These are phyloP conservation scores for Cytospora schulzeri DNA, from an alignment of 2,329 filamentous ascomycete species.

Conservation along the genomic window DNA sequence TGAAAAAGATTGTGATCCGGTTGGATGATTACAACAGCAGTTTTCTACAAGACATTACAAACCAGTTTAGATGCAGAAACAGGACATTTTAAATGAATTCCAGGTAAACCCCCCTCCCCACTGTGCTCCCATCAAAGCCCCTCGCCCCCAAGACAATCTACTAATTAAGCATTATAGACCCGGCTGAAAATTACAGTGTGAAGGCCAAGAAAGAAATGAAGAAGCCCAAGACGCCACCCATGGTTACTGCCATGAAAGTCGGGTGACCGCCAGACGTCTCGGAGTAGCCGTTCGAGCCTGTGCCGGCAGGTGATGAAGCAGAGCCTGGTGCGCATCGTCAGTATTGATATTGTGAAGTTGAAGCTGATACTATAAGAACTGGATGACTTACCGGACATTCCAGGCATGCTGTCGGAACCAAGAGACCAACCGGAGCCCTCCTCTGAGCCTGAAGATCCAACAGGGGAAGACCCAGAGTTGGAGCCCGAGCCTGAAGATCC, in stretches of 20 bases:
- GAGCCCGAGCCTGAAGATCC: background rate
- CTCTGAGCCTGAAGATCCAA: background rate
- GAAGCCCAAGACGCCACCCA: conserved; percentile 11
- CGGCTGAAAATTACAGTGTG: background rate
- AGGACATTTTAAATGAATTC: background rate
- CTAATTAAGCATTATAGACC: background rate
- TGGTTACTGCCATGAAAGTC: conserved; percentile 8
- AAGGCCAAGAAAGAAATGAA: conserved; percentile 8
- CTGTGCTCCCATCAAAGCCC: background rate
- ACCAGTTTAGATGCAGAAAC: background rate
- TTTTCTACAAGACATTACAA: background rate
- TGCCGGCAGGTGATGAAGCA: background rate
- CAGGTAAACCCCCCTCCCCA: background rate
- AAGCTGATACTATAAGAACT: background rate
- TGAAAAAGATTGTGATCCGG: background rate
- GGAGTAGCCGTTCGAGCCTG: conserved; percentile 1
- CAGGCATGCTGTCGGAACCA: background rate
- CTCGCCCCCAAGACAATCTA: background rate
- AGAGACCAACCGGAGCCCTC: background rate
- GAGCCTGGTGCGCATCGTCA: background rate
- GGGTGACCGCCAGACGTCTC: conserved; percentile 9
- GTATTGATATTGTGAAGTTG: background rate
- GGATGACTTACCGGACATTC: background rate
- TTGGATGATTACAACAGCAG: background rate
- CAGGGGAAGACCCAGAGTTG: background rate